phyloP scores from a whole-genome alignment of 352 stramenopile genomes.

The Phytophthora aleatoria region DNA sequence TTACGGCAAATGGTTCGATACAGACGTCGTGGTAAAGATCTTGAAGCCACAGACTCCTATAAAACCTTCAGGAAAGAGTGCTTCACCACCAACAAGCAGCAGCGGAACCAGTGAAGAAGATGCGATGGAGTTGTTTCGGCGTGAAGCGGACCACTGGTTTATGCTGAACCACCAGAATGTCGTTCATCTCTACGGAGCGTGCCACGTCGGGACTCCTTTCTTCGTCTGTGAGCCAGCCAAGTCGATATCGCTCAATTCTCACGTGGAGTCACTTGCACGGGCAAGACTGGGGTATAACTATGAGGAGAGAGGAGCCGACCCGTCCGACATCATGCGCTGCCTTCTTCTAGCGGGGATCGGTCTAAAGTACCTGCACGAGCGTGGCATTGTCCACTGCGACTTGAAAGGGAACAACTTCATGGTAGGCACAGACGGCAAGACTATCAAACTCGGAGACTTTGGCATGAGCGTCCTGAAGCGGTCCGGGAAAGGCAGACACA shows the following conservation, averaged over 20 bases:
- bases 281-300: conserved; percentile 13
- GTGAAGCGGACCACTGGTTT: conserved; percentile 38
- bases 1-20: conserved; percentile 37
- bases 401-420: conserved; percentile 45
- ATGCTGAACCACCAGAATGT: conserved; percentile 40
- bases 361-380: conserved; percentile 40
- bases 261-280: conserved; percentile 25
- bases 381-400: conserved; percentile 40
- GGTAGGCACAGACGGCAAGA: conserved; percentile 34
- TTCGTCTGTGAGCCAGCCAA: conserved; percentile 40
- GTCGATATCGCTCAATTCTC: conserved; percentile 19
- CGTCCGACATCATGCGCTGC: conserved; percentile 29
- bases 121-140: conserved; percentile 28
- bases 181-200: conserved; percentile 39
- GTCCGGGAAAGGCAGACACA: conserved; percentile 13
- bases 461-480: conserved; percentile 38
- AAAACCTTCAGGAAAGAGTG: conserved; percentile 1
- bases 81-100: conserved; percentile 8
- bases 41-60: conserved; percentile 11
- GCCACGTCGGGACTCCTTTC: conserved; percentile 33
- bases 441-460: conserved; percentile 40
- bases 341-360: conserved; percentile 35
- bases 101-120: conserved; percentile 19
- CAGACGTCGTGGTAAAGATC: conserved; percentile 38
- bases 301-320: conserved; percentile 17